These are phyloP conservation scores for Plasmodium adleri DNA, from an alignment of 169 alveolate genomes.

Conservation along the genomic window DNA sequence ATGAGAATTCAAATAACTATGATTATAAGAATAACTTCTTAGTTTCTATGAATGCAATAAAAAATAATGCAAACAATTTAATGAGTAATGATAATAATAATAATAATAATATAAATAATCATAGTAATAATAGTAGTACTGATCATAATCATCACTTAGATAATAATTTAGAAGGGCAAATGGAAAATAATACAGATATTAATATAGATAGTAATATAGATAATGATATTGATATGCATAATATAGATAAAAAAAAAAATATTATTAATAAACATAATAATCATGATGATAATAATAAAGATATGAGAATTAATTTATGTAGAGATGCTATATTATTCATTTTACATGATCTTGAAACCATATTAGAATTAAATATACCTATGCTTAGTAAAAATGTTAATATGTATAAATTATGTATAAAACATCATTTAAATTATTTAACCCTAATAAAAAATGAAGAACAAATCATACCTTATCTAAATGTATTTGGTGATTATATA, in stretches of 20 bases:
- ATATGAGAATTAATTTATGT: slow-evolving; percentile 80
- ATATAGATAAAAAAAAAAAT: too few species aligned
- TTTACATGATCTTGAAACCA: slow-evolving; percentile 82
- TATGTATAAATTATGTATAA: slow-evolving; percentile 78
- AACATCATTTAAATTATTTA: slow-evolving; percentile 80
- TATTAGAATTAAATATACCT: slow-evolving; percentile 83
- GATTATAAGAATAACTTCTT: slow-evolving; percentile 39
- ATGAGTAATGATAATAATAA: slow-evolving; percentile 10
- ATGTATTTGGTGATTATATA: slow-evolving; percentile 82
- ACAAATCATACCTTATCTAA: slow-evolving; percentile 82
- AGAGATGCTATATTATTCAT: slow-evolving; percentile 84
- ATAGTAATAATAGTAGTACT: too few species aligned
- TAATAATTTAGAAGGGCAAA: too few species aligned
- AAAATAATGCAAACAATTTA: slow-evolving; percentile 6
- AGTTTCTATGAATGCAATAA: slow-evolving; percentile 11
- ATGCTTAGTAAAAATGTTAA: slow-evolving; percentile 77
- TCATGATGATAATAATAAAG: slow-evolving; percentile 54
- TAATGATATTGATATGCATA: too few species aligned
- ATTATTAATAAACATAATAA: neutral
- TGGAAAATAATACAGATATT: too few species aligned
- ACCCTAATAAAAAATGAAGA: slow-evolving; percentile 75
- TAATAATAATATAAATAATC: slow-evolving; percentile 12
- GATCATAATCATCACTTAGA: too few species aligned
- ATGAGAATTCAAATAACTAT: slow-evolving; percentile 45
- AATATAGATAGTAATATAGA: too few species aligned